A percentile compares a stretch with the other conserved stretches of the same genome.
Conservation (phyloP, 805 yeast species). For the Candida argentea region DNA sequence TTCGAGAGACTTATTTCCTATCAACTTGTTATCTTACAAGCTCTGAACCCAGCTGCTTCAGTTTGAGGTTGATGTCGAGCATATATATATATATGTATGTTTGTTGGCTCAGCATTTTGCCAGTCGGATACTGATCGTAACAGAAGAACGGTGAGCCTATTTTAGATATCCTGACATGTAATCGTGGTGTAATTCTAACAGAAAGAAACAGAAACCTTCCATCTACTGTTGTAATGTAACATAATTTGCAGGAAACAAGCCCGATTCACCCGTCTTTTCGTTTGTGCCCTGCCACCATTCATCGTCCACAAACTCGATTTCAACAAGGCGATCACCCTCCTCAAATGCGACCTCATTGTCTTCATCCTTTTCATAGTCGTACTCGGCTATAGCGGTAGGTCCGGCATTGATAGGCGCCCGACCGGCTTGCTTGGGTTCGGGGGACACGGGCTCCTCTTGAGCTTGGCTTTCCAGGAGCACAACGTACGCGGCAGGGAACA, state of each 20-base stretch:
- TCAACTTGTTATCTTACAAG: too few species aligned
- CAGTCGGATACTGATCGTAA: too few species aligned
- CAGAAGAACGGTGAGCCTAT: too few species aligned
- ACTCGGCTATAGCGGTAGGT: slow-evolving; percentile 52
- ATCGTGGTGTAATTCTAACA: too few species aligned
- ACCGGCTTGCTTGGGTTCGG: slow-evolving; percentile 7
- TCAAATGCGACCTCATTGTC: slow-evolving; percentile 81
- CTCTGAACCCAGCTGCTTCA: too few species aligned
- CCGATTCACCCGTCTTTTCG: slow-evolving; percentile 55
- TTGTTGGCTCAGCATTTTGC: too few species aligned
- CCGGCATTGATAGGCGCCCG: slow-evolving; percentile 7
- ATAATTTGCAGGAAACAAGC: slow-evolving; percentile 87
- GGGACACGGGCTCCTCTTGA: slow-evolving; percentile 5
- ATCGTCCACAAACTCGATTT: slow-evolving; percentile 83
- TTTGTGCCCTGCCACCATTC: slow-evolving; percentile 96
- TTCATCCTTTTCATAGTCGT: slow-evolving; percentile 83
- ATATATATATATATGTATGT: too few species aligned
- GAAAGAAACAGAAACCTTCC: too few species aligned
- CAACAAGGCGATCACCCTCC: slow-evolving; percentile 73
- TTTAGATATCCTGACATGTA: too few species aligned
- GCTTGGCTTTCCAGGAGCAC: slow-evolving; percentile 13
- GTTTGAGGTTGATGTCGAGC: too few species aligned
- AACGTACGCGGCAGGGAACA: slow-evolving; percentile 51
- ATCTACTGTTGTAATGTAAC: slow-evolving; percentile 31
- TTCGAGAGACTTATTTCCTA: too few species aligned